Base-by-base conservation (phyloP, 345 rosid species). In the Alliaria petiolata region DNA sequence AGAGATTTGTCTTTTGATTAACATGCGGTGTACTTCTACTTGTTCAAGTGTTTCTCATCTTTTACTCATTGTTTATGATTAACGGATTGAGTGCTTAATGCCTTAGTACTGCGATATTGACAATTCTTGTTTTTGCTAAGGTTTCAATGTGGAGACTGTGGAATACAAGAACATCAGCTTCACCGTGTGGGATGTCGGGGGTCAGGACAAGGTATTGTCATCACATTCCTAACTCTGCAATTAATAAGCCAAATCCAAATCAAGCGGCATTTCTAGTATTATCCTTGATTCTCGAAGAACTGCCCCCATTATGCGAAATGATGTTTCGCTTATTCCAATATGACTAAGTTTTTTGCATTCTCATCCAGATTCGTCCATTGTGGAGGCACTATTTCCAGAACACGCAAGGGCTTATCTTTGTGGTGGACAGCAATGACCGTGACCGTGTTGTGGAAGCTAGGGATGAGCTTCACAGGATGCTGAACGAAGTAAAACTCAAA, bases 301-400 rank as follows among this genome's bases (percentile, higher is more conserved):
- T 14, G 9, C 14, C 6, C 25, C 7, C 33, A 6, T 65, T 52
- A 8, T 17, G 8, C 46, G 58, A 15, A 54, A 34, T 51, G 49
- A 17, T 26, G 3, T 22, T 50, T 20, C 9, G n/a, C 2, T 62
- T 5, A 11, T 13, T 38, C 17, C 40, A 3, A 3, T 19, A 15
- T 58, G 19, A 39, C 61, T 6, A 55, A 9, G 26, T 17, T 28
- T 28, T 58, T 13, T 8, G 5, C 11, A 47, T 38, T 14, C 34
- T 10, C 33, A n/a, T 53, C 16, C 59, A 87, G 90, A 85, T 87
- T 64, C 88, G 90, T 35, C 92, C 92, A 19, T 67, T 87, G 84
- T 87, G 90, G 90, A 87, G 90, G 62, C 92, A 87, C 56, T 87
- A 87, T 80, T 87, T 85, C 80, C 89, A 87, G 42, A 87, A 87